These are phyloP conservation scores for Jimgerdemannia flammicorona DNA, from an alignment of 192 early-diverging fungal genomes.

Conservation along the genomic window DNA sequence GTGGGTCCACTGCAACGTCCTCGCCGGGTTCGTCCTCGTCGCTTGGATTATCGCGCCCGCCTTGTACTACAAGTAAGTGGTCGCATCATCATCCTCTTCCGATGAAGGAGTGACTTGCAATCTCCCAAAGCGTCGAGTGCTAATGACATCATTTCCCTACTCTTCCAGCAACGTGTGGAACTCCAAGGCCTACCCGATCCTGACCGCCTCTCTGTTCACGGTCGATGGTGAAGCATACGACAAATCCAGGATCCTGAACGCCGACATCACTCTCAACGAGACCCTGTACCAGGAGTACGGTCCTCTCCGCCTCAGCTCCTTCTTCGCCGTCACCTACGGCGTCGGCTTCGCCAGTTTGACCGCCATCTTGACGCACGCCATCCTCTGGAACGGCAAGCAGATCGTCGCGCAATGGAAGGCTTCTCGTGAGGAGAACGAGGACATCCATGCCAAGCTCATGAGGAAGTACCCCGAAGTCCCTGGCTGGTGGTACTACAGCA, in stretches of 20 bases:
- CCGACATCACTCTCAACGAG: slow-evolving; percentile 34
- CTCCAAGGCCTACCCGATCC: slow-evolving; percentile 35
- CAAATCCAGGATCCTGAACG: slow-evolving; percentile 25
- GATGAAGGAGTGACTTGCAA: no score
- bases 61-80: slow-evolving; percentile 29
- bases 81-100: no score
- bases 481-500: slow-evolving; percentile 49
- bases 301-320: slow-evolving; percentile 42
- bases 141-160: no score
- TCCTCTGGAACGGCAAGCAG: slow-evolving; percentile 58
- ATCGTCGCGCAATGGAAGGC: slow-evolving; percentile 39
- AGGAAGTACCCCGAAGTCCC: slow-evolving; percentile 69
- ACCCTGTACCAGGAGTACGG: slow-evolving; percentile 38
- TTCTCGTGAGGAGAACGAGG: slow-evolving; percentile 40
- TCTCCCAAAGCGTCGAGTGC: no score
- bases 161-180: slow-evolving; percentile 39
- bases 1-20: slow-evolving; percentile 47
- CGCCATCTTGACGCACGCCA: slow-evolving; percentile 53
- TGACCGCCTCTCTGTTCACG: slow-evolving; percentile 33
- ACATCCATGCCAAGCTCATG: slow-evolving; percentile 72
- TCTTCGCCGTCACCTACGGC: slow-evolving; percentile 49
- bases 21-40: slow-evolving; percentile 44
- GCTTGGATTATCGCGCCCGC: slow-evolving; percentile 49
- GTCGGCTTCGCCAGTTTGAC: slow-evolving; percentile 53
- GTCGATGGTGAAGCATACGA: slow-evolving; percentile 30